A percentile compares a stretch with the other conserved stretches of the same genome.
These are phyloP conservation scores for Paraphaeosphaeria minitans DNA, from an alignment of 2,329 filamentous ascomycete species.

Conservation along the genomic window DNA sequence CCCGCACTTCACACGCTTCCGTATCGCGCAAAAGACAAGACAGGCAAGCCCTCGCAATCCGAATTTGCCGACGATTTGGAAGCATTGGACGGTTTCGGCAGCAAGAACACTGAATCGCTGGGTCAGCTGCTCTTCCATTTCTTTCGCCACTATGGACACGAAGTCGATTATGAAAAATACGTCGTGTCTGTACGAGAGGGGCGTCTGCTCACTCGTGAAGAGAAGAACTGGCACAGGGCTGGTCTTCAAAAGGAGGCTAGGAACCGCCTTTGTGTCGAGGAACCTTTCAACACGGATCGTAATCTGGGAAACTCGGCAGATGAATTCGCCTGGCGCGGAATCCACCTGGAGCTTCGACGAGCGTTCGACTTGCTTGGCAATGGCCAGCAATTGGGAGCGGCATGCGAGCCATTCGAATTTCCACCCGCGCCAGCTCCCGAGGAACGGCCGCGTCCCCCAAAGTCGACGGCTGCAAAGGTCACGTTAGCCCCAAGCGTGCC, in stretches of 20 bases:
- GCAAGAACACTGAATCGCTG: conserved; percentile 78
- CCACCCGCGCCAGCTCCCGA: conserved; percentile 62
- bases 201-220: conserved; percentile 75
- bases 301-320: conserved; percentile 97
- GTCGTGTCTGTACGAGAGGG: conserved; percentile 87
- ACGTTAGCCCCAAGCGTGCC: conserved; percentile 58
- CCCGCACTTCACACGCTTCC: conserved; percentile 81
- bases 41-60: conserved; percentile 65
- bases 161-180: conserved; percentile 84
- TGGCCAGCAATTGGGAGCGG: conserved; percentile 74
- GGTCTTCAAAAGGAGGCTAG: conserved; percentile 54
- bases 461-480: conserved; percentile 58
- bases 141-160: conserved; percentile 92
- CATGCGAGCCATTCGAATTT: conserved; percentile 86
- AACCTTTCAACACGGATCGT: conserved; percentile 87
- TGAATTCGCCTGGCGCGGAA: conserved; percentile 88
- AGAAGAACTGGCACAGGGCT: conserved; percentile 83
- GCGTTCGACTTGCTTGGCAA: conserved; percentile 83
- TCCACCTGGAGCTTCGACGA: conserved; percentile 86
- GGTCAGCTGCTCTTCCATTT: conserved; percentile 93
- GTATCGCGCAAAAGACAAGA: conserved; percentile 64
- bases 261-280: conserved; percentile 90
- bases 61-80: conserved; percentile 87
- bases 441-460: conserved; percentile 64
- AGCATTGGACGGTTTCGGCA: conserved; percentile 73